Conservation (phyloP, 2,329 filamentous ascomycete species). For the Metarhizium anisopliae region DNA sequence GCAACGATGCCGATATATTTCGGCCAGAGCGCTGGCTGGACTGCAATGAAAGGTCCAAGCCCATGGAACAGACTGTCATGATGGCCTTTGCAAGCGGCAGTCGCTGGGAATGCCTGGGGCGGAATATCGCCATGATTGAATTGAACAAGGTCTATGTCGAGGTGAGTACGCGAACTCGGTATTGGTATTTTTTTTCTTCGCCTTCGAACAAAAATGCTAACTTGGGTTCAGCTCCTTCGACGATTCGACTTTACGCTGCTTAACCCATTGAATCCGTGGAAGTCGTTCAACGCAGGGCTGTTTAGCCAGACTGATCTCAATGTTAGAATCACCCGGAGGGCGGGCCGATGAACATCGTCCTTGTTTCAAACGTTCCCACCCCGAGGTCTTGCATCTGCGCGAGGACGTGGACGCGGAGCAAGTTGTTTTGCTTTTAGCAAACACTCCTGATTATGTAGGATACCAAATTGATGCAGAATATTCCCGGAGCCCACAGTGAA, state of each 20-base stretch:
- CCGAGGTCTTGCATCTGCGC: no score
- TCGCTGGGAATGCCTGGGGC: constrained; percentile 1
- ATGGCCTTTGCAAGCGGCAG: constrained; percentile 1
- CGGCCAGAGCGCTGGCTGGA: constrained; percentile 1
- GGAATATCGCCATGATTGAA: constrained; percentile 2
- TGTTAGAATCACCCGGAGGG: background rate
- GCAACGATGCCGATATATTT: background rate
- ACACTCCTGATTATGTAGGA: no score
- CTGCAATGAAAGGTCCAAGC: background rate
- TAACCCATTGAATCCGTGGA: background rate
- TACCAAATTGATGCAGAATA: no score
- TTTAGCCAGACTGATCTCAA: background rate
- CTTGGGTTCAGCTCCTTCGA: background rate
- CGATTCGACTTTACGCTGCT: constrained; percentile 1
- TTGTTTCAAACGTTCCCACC: no score
- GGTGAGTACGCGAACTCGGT: background rate
- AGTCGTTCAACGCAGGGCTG: background rate
- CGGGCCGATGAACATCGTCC: background rate
- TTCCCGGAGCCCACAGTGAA: no score
- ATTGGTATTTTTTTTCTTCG: background rate
- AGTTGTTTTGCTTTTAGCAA: no score
- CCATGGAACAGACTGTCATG: constrained; percentile 1
- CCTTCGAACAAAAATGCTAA: background rate
- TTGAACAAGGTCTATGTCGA: constrained; percentile 1
- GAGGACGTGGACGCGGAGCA: no score